Conservation (phyloP, 1,284 basidiomycete genomes). For the Tilletia setariae region DNA sequence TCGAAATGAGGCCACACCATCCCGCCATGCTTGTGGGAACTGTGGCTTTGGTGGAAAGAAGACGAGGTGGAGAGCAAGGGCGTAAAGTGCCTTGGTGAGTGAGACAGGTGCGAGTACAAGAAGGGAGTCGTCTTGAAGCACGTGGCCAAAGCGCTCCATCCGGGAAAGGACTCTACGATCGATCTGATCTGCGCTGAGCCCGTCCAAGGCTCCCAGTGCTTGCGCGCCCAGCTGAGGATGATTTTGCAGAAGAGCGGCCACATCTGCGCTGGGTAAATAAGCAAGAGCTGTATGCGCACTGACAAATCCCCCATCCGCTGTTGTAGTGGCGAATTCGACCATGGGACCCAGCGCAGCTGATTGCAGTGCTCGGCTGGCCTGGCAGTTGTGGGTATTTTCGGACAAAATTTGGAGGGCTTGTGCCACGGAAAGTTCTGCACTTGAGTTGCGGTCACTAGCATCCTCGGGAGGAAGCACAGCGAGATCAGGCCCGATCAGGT, state of each 20-base stretch:
- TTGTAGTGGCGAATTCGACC: conserved; percentile 63
- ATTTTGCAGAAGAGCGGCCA: conserved; percentile 38
- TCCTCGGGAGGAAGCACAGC: neutral
- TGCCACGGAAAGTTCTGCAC: conserved; percentile 63
- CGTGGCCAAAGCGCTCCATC: conserved; percentile 2
- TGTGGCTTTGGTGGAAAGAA: conserved; percentile 13
- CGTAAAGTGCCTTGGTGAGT: conserved; percentile 9
- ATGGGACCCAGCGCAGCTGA: conserved; percentile 32
- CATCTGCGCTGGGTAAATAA: conserved; percentile 68
- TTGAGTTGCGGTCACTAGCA: conserved; percentile 58
- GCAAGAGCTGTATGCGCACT: conserved; percentile 71
- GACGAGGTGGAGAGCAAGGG: conserved; percentile 11
- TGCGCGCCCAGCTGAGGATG: conserved; percentile 74
- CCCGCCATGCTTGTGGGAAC: neutral
- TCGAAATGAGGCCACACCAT: neutral
- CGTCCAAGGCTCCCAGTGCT: conserved; percentile 86
- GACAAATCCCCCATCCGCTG: conserved; percentile 55
- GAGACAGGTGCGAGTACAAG: neutral
- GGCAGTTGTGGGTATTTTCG: neutral
- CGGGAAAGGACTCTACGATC: conserved; percentile 6
- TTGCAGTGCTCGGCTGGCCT: conserved; percentile 17
- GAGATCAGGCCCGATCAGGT: conserved; percentile 76
- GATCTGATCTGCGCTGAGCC: conserved; percentile 46
- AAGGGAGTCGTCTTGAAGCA: neutral
- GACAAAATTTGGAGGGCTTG: conserved; percentile 63